Percentiles rank a stretch among this genome's conserved stretches.
These are phyloP conservation scores for Barnettozyma sucrosica DNA, from an alignment of 805 yeast species.

Conservation along the genomic window DNA sequence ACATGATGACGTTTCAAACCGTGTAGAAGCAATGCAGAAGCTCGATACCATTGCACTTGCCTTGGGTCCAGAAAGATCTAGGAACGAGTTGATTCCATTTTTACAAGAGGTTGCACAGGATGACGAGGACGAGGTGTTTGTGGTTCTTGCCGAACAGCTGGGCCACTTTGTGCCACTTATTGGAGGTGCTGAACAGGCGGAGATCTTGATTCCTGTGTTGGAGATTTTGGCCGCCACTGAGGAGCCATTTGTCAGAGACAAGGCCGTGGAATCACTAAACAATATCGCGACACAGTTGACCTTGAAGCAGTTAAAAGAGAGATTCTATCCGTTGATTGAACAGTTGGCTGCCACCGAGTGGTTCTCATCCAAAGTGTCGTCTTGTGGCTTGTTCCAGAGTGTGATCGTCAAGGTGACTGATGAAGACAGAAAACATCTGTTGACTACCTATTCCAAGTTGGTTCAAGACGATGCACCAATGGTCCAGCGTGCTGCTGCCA, in stretches of 20 bases:
- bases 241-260: conserved; percentile 93
- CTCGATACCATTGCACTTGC: conserved; percentile 93
- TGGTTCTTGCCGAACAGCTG: conserved; percentile 85
- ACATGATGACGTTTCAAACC: conserved; percentile 90
- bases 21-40: conserved; percentile 92
- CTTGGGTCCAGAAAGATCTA: conserved; percentile 87
- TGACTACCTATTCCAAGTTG: conserved; percentile 62
- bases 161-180: conserved; percentile 83
- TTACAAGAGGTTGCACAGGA: conserved; percentile 82
- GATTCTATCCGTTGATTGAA: conserved; percentile 71
- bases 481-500: conserved; percentile 95
- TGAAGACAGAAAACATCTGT: conserved; percentile 50
- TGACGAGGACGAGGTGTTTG: conserved; percentile 97
- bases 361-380: conserved; percentile 90
- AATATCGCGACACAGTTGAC: conserved; percentile 58
- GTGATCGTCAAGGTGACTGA: conserved; percentile 56
- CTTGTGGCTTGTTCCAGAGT: conserved; percentile 80
- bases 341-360: conserved; percentile 83
- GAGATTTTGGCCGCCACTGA: conserved; percentile 87
- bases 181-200: conserved; percentile 72
- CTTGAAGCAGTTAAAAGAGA: conserved; percentile 54
- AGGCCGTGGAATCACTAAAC: conserved; percentile 84
- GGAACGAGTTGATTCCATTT: conserved; percentile 85
- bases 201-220: conserved; percentile 51
- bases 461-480: conserved; percentile 86